These are phyloP conservation scores for Zoysia japonica DNA, from an alignment of 176 grass and related monocot species.

Conservation along the genomic window DNA sequence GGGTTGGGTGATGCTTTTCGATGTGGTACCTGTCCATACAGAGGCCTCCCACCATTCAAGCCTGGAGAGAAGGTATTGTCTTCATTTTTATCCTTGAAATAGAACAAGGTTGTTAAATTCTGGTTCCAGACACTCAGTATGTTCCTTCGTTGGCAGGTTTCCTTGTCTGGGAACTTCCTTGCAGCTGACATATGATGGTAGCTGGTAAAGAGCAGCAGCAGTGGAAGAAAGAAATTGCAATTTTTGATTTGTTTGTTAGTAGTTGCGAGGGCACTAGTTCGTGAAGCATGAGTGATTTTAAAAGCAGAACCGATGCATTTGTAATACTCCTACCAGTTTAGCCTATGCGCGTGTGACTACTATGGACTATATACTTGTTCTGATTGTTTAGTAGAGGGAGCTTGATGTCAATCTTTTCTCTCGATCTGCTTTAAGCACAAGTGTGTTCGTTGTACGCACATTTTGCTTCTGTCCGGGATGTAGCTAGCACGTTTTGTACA, in stretches of 20 bases:
- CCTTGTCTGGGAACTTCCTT: slow-evolving; percentile 62
- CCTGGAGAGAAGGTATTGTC: slow-evolving; percentile 78
- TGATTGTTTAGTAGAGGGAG: background rate
- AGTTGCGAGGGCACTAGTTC: background rate
- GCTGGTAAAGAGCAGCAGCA: background rate
- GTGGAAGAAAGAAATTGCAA: slow-evolving; percentile 1
- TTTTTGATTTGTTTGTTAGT: slow-evolving; percentile 33
- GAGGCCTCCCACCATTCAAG: slow-evolving; percentile 79
- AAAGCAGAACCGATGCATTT: background rate
- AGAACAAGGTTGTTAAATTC: background rate
- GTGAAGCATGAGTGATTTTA: background rate
- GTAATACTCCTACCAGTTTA: slow-evolving; percentile 11
- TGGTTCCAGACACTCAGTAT: background rate
- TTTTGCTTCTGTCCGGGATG: too few species aligned
- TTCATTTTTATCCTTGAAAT: background rate
- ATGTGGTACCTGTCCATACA: slow-evolving; percentile 88
- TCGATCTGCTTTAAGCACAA: background rate
- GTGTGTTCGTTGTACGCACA: too few species aligned
- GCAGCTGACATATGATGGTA: slow-evolving; percentile 58
- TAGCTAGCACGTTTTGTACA: too few species aligned
- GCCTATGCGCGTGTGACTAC: background rate
- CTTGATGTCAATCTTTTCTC: background rate
- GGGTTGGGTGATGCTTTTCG: slow-evolving; percentile 90
- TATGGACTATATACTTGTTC: background rate
- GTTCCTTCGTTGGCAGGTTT: slow-evolving; percentile 40